Evolutionary conservation across 2,329 filamentous ascomycete genomes (phyloP), one percentile per base, ranked within the genome.

Genomic region (Verticillium isaacii): DNA sequence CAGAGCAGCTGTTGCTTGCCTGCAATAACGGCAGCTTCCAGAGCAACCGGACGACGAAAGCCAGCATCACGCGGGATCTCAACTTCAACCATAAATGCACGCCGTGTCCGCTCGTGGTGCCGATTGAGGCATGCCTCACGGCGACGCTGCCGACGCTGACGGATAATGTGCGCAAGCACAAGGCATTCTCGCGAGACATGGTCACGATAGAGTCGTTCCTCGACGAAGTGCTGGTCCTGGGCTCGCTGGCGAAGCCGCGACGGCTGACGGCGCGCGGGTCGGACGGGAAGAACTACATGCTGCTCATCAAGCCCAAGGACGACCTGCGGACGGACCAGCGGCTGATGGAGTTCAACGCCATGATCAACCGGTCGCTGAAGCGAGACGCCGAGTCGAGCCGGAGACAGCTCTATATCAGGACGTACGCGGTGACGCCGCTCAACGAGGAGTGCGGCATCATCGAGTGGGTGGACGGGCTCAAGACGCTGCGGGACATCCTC

Each of bases 391-490:
- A 97, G 72, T 91, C 93, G 17, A 96, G 91, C 74, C 90, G 92
- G 73, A 87, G 95, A 17, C 91, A 95, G 66, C 83, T 99, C 61
- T 96, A 96, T 73, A 97, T 99, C 75, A 93, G 93, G 71, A 99
- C 95, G 0, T 99, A 99, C 69, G 93, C 92, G 7, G 96, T 99
- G 14, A 97, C 94, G 5, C 96, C 95, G 1, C 80, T 99, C 57
- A 98, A 97, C 72, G 96, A 99, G 76, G 94, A 98, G 76, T 98
- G 95, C 67, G 95, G 95, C 63, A 89, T 97, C 65, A 97, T 99
- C 68, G 95, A 99, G 77, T 99, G 95, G 95, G 93, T 99, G 34
- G 92, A 97, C 68, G 95, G 95, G 9, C 88, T 99, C 68, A 96
- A 94, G 73, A 96, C 95, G 2, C 85, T 98, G 71, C 88, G 96